These are phyloP conservation scores for Cystobasidium sp. DNA, from an alignment of 1,284 basidiomycete genomes.

Conservation along the genomic window DNA sequence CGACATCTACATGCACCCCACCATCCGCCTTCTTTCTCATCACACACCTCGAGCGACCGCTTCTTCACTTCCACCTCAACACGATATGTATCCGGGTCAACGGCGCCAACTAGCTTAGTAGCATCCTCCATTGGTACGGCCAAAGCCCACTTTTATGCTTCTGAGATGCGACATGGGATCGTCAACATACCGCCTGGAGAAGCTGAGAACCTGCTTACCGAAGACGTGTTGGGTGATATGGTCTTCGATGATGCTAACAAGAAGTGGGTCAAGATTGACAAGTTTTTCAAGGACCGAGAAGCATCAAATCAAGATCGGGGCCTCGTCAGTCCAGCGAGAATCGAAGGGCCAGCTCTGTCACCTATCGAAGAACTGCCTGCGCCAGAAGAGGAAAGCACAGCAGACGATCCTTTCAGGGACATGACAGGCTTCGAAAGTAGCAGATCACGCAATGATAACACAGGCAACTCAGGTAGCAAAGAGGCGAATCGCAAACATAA, in stretches of 20 bases:
- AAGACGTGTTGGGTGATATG: conserved; percentile 82
- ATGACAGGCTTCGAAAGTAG: conserved; percentile 69
- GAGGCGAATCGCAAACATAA: not conserved
- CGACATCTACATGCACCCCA: conserved; percentile 1
- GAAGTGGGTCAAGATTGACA: conserved; percentile 72
- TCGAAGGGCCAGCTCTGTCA: not conserved
- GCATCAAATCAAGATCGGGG: not conserved
- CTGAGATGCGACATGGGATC: conserved; percentile 49
- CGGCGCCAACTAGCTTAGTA: conserved; percentile 32
- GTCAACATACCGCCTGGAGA: conserved; percentile 74
- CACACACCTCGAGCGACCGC: conserved; percentile 39
- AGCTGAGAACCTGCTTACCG: conserved; percentile 62
- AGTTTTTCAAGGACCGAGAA: not conserved
- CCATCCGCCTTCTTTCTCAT: conserved; percentile 18
- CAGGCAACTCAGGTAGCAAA: not conserved
- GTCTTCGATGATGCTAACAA: conserved; percentile 76
- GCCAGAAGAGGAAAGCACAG: conserved; percentile 57
- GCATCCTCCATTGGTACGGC: conserved; percentile 11
- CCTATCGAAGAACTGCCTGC: conserved; percentile 43
- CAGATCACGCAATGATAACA: not conserved
- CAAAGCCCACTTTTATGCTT: not conserved
- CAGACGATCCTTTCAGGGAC: conserved; percentile 82
- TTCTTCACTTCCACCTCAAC: conserved; percentile 44
- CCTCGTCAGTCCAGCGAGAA: not conserved
- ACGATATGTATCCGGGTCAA: conserved; percentile 25